Percentiles rank a stretch among this genome's conserved stretches.
Evolutionary conservation across 495 filamentous ascomycete species (phyloP).

Genomic region (Evernia prunastri): DNA sequence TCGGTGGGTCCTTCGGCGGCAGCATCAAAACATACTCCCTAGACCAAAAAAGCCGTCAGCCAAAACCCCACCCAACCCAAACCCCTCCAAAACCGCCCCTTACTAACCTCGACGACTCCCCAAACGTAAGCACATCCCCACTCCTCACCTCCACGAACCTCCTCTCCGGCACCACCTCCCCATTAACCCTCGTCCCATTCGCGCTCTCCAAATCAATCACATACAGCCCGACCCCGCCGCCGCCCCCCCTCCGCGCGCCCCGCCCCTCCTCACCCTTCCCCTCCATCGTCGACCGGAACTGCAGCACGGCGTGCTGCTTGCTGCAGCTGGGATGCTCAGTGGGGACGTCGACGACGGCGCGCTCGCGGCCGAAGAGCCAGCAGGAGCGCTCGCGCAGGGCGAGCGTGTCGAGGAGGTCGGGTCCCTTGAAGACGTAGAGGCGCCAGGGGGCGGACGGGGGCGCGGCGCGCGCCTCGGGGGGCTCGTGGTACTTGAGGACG

Average conservation of each 20-base stretch:
- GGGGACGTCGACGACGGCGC: constrained; percentile 69
- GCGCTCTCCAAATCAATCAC: constrained; percentile 89
- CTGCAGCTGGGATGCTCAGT: constrained; percentile 88
- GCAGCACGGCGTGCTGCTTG: constrained; percentile 91
- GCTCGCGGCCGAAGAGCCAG: constrained; percentile 84
- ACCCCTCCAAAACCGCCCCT: background rate
- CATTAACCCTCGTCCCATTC: constrained; percentile 83
- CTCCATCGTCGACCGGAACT: constrained; percentile 78
- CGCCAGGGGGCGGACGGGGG: constrained; percentile 73
- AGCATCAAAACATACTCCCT: constrained; percentile 85
- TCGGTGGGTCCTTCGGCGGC: constrained; percentile 28
- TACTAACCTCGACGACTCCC: constrained; percentile 34
- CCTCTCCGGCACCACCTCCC: constrained; percentile 60
- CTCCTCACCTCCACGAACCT: constrained; percentile 81
- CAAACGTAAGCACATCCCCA: constrained; percentile 85
- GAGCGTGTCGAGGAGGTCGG: constrained; percentile 71
- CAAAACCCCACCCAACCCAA: background rate
- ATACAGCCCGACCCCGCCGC: constrained; percentile 80
- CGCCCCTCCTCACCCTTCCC: constrained; percentile 76
- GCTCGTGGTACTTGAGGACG: constrained; percentile 93
- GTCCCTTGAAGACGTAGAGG: constrained; percentile 86
- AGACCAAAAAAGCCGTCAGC: constrained; percentile 46
- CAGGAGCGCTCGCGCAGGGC: constrained; percentile 69
- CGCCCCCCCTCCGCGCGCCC: constrained; percentile 77
- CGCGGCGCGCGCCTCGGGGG: constrained; percentile 84